Percentiles rank a stretch among this genome's conserved stretches.
Evolutionary conservation across 2,329 filamentous ascomycete genomes (phyloP).

Genomic region (Domatiomyces globalis): DNA sequence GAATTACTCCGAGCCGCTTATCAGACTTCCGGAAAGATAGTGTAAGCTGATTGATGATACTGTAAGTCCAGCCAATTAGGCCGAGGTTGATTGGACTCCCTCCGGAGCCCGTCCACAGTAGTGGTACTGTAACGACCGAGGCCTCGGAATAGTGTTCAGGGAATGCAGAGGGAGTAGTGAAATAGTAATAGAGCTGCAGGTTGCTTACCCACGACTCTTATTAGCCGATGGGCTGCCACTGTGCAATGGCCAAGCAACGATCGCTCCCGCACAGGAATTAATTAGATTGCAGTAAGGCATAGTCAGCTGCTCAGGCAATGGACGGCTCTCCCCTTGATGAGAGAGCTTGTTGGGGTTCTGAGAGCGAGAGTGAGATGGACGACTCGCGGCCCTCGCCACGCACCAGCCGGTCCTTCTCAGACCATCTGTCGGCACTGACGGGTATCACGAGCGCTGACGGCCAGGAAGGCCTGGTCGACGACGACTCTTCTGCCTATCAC

Average conservation of each 20-base stretch:
- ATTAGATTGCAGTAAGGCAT: neutral
- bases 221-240: neutral
- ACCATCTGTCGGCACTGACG: neutral
- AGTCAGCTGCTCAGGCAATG: neutral
- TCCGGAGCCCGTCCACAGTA: neutral
- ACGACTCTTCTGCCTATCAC: conserved; percentile 8
- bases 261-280: neutral
- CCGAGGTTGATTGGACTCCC: neutral
- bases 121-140: neutral
- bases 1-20: neutral
- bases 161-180: no score
- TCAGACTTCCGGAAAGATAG: no score
- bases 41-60: no score
- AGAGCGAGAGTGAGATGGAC: neutral
- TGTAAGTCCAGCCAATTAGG: neutral
- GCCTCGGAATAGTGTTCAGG: neutral
- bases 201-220: neutral
- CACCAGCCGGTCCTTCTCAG: neutral
- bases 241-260: neutral
- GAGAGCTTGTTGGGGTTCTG: neutral
- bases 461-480: conserved; percentile 1
- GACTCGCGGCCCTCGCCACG: neutral
- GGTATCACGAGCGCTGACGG: conserved; percentile 1
- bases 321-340: neutral
- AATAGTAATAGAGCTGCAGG: no score